Percentiles rank a stretch among this genome's conserved stretches.
Evolutionary conservation across 495 filamentous ascomycete species (phyloP).

Genomic region (Neurospora sp.): DNA sequence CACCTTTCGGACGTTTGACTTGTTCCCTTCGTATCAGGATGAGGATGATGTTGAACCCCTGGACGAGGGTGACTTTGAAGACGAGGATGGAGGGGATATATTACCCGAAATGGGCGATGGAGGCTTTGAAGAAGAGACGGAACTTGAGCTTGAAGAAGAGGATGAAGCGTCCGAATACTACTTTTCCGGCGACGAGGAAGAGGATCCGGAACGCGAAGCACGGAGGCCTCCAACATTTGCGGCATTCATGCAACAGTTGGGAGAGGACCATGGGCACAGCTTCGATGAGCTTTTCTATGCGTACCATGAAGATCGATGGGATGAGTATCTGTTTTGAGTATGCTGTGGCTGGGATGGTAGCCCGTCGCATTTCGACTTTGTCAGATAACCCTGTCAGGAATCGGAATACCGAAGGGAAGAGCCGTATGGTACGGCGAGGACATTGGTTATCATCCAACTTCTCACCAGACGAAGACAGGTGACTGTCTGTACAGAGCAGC

Average conservation of each 20-base stretch:
- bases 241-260: slow-evolving; percentile 18
- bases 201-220: slow-evolving; percentile 23
- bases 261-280: slow-evolving; percentile 24
- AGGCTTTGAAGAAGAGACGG: slow-evolving; percentile 5
- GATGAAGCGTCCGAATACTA: slow-evolving; percentile 29
- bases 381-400: background rate
- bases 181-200: slow-evolving; percentile 23
- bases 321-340: slow-evolving; percentile 24
- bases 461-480: background rate
- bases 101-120: background rate
- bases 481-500: background rate
- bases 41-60: slow-evolving; percentile 18
- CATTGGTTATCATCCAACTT: background rate
- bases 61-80: slow-evolving; percentile 11
- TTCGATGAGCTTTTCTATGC: slow-evolving; percentile 25
- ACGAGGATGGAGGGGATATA: slow-evolving; percentile 7
- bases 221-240: slow-evolving; percentile 20
- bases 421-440: background rate
- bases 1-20: slow-evolving; percentile 21
- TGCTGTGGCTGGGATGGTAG: background rate
- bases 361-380: background rate
- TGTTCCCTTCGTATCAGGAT: slow-evolving; percentile 22
- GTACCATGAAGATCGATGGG: slow-evolving; percentile 27
- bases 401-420: background rate
- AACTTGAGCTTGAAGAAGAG: slow-evolving; percentile 24